phyloP scores from a whole-genome alignment of 495 filamentous ascomycete genomes.

The Tricharina praecox region DNA sequence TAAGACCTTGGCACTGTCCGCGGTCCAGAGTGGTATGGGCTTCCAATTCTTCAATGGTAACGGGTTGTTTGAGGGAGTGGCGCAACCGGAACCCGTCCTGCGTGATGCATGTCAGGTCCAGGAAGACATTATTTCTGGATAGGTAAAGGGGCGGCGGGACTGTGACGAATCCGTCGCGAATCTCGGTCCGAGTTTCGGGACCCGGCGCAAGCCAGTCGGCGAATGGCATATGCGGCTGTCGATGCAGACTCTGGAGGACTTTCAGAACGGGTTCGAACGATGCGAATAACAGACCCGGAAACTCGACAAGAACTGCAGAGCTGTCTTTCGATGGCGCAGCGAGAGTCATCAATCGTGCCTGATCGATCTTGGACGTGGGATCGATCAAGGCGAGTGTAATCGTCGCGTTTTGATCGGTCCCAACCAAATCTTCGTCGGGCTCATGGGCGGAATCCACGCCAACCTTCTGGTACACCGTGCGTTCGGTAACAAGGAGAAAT shows the following conservation, averaged over 20 bases:
- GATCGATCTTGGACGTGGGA: slow-evolving; percentile 8
- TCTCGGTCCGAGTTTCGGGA: neutral
- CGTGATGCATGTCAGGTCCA: slow-evolving; percentile 17
- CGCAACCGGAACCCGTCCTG: slow-evolving; percentile 2
- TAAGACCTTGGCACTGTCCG: slow-evolving; percentile 37
- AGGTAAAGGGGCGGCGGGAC: slow-evolving; percentile 23
- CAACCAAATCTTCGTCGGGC: too few relatives aligned
- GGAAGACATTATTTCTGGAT: slow-evolving; percentile 5
- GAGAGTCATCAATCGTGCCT: slow-evolving; percentile 17
- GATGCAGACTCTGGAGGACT: slow-evolving; percentile 45
- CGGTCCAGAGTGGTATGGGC: slow-evolving; percentile 18
- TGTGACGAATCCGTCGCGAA: neutral
- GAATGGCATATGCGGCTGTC: slow-evolving; percentile 39
- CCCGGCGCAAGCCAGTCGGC: slow-evolving; percentile 38
- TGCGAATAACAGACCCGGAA: slow-evolving; percentile 49
- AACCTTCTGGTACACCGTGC: too few relatives aligned
- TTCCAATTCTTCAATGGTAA: slow-evolving; percentile 6
- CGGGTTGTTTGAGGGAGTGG: slow-evolving; percentile 11
- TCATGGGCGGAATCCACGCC: too few relatives aligned
- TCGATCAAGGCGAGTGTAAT: slow-evolving; percentile 19
- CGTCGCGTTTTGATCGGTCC: too few relatives aligned
- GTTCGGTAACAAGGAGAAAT: slow-evolving; percentile 39
- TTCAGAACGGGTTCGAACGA: slow-evolving; percentile 51
- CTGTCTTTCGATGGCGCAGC: too few relatives aligned
- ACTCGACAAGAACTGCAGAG: slow-evolving; percentile 44